phyloP scores from a whole-genome alignment of 1,284 basidiomycete species.

The Xanthoconium separans region DNA sequence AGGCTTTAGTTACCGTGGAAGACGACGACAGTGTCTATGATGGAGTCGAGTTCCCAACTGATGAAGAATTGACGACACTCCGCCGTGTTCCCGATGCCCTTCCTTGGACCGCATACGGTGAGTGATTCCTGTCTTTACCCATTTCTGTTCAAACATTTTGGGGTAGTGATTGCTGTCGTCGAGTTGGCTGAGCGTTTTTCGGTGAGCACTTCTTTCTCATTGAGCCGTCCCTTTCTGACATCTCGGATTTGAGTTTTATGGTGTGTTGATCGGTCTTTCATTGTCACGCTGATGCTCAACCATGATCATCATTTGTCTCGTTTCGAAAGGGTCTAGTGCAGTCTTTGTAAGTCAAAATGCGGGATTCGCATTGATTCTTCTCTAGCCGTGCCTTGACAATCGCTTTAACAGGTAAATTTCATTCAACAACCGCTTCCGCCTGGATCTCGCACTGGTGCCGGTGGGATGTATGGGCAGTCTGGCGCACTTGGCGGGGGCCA shows the following conservation, averaged over 20 bases:
- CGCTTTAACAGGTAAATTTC: slow-evolving; percentile 60
- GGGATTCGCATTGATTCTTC: slow-evolving; percentile 3
- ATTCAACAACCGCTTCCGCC: slow-evolving; percentile 68
- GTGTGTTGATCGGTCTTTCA: slow-evolving; percentile 18
- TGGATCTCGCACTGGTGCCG: slow-evolving; percentile 69
- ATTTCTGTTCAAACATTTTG: slow-evolving; percentile 3
- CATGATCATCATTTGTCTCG: slow-evolving; percentile 26
- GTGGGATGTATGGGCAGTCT: slow-evolving; percentile 51
- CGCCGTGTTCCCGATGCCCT: slow-evolving; percentile 61
- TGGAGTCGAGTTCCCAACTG: slow-evolving; percentile 65
- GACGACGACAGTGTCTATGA: slow-evolving; percentile 50
- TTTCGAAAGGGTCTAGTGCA: slow-evolving; percentile 53
- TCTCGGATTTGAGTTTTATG: slow-evolving; percentile 32
- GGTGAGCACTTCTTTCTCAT: slow-evolving; percentile 32
- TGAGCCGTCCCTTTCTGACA: not conserved
- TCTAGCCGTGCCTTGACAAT: slow-evolving; percentile 16
- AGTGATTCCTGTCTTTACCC: slow-evolving; percentile 29
- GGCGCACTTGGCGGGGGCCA: slow-evolving; percentile 73
- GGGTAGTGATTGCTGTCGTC: slow-evolving; percentile 63
- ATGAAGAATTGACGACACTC: slow-evolving; percentile 61
- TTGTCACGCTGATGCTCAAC: slow-evolving; percentile 1
- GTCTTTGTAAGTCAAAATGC: slow-evolving; percentile 55
- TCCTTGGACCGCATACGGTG: slow-evolving; percentile 67
- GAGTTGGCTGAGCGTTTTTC: slow-evolving; percentile 80
- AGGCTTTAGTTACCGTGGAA: not conserved